These are phyloP conservation scores for Fusarium abutilonis DNA, from an alignment of 2,329 filamentous ascomycete species.

Conservation along the genomic window DNA sequence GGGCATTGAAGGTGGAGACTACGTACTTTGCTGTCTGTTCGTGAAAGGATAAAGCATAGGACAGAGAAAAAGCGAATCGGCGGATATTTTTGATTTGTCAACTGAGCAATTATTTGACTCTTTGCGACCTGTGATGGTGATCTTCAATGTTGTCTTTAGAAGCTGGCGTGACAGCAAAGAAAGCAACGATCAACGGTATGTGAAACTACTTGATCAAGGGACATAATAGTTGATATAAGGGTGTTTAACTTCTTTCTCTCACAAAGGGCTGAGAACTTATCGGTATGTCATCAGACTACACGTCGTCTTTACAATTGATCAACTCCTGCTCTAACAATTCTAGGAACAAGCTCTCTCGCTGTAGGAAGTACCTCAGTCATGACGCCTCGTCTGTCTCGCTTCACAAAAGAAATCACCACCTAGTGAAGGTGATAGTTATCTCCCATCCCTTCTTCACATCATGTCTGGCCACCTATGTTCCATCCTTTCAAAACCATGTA, in stretches of 20 bases:
- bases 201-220: background rate
- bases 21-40: constrained; percentile 2
- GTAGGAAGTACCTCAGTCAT: constrained; percentile 4
- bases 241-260: too few relatives aligned
- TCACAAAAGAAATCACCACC: constrained; percentile 11
- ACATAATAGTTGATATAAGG: too few relatives aligned
- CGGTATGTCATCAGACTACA: constrained; percentile 14
- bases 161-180: background rate
- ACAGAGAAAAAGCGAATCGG: constrained; percentile 33
- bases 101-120: constrained; percentile 17
- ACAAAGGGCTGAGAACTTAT: too few relatives aligned
- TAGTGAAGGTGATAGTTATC: constrained; percentile 2
- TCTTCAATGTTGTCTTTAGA: background rate
- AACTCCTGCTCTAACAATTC: constrained; percentile 39
- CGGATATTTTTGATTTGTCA: constrained; percentile 27
- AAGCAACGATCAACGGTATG: background rate
- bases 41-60: constrained; percentile 13
- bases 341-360: constrained; percentile 11
- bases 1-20: background rate
- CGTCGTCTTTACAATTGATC: constrained; percentile 36
- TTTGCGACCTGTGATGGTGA: constrained; percentile 1
- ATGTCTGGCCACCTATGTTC: constrained; percentile 4
- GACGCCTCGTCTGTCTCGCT: constrained; percentile 11
- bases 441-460: constrained; percentile 19
- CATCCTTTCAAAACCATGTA: constrained; percentile 20